Base-by-base conservation (phyloP, 108 stramenopile genomes). In the Aurantiochytrium sp. region DNA sequence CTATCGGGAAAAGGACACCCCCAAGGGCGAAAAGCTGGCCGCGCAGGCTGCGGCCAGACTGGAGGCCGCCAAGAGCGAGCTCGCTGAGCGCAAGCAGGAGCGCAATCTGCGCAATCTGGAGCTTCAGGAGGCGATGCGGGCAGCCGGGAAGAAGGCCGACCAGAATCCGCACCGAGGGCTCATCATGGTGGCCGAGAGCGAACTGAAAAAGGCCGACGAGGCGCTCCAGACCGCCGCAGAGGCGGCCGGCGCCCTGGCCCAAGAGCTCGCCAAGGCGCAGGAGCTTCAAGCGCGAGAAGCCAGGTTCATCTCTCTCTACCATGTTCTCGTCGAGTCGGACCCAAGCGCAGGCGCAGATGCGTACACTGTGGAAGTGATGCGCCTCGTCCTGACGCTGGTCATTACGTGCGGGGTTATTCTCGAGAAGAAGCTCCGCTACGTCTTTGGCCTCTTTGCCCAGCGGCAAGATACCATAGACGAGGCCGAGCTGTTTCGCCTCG, bases 381-480 rank as follows among this genome's bases (percentile, higher is more conserved):
- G 45, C n/a, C 39, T 81, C 73, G 73, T 41, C 12, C 45, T 81
- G 1, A 17, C 45, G 2, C 42, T 81, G 4, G 73, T 42, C 15
- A 54, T 89, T 4, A 12, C 39, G 2, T 68, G 68, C 21, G 27
- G 31, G 1, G 86, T 68, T 37, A 4, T 50, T 21, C 32, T 86
- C 41, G 65, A 39, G 3, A 55, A 86, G 31, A 86, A 86, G 68
- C 4, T 87, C 8, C 86, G 41, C 22, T 53, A 85, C 37, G 24
- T 87, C 1, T 24, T 87, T 45, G 21, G 34, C 22, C 52, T 87
- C 41, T 89, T 89, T 81, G 73, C 73, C 21, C 12, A 81, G 45
- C 42, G 73, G 0, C 73, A 30, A 41, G 73, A 81, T 59, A 50
- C 55, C 53, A 52, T 68, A 0, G 59, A 87, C 68, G 85, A 32